Evolutionary conservation across 2,329 filamentous ascomycete genomes (phyloP).

Genomic region (Aspergillus eucalypticola): DNA sequence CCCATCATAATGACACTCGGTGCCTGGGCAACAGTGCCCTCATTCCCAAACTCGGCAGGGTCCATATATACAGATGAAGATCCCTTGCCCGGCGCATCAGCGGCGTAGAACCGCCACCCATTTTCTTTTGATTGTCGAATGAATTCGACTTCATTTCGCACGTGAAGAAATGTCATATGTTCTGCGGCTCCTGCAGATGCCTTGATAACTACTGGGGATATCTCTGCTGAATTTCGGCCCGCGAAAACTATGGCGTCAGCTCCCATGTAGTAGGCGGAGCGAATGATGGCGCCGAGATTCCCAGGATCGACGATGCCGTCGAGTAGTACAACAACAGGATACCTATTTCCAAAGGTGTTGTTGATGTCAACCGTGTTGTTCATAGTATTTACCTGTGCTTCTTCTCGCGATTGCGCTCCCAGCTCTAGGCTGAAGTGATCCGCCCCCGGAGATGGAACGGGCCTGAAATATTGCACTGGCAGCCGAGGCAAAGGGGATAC

Average conservation of each 20-base stretch:
- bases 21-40: conserved; percentile 48
- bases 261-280: conserved; percentile 87
- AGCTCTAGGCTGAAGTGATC: conserved; percentile 61
- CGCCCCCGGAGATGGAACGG: conserved; percentile 47
- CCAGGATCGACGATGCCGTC: conserved; percentile 71
- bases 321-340: conserved; percentile 46
- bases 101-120: conserved; percentile 84
- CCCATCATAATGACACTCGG: conserved; percentile 82
- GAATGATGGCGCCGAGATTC: conserved; percentile 86
- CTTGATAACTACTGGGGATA: conserved; percentile 79
- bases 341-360: conserved; percentile 26
- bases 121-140: conserved; percentile 65
- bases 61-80: conserved; percentile 23
- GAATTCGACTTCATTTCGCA: conserved; percentile 69
- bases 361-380: conserved; percentile 51
- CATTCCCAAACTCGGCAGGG: conserved; percentile 28
- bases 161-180: conserved; percentile 69
- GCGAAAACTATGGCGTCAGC: conserved; percentile 80
- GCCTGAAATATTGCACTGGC: conserved; percentile 62
- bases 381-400: conserved; percentile 70
- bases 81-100: conserved; percentile 52
- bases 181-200: conserved; percentile 87
- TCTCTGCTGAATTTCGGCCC: conserved; percentile 68
- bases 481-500: conserved; percentile 76
- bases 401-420: conserved; percentile 71